Evolutionary conservation across 345 rosid species (phyloP).

Genomic region (Isatis tinctoria): DNA sequence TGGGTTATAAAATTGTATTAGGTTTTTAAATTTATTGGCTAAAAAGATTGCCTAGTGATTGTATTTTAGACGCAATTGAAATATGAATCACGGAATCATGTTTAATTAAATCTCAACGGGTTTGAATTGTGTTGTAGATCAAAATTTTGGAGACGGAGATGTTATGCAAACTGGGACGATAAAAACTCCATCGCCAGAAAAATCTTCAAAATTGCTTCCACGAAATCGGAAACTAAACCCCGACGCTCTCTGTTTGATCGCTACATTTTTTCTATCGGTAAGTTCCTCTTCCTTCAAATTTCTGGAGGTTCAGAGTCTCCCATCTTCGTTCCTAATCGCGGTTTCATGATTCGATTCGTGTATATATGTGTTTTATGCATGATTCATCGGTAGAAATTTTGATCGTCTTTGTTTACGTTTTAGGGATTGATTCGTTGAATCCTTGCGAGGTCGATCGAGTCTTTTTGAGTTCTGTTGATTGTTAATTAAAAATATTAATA

Average conservation of each 20-base stretch:
- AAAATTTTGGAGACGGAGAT: no score
- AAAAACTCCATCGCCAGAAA: neutral
- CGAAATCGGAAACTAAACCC: slow-evolving; percentile 16
- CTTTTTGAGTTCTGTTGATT: slow-evolving; percentile 9
- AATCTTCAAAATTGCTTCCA: neutral
- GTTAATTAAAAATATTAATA: no score
- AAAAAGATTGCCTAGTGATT: no score
- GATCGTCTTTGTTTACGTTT: neutral
- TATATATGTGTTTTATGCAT: neutral
- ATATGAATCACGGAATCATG: no score
- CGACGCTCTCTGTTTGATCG: slow-evolving; percentile 6
- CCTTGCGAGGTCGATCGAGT: slow-evolving; percentile 2
- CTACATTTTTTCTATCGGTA: slow-evolving; percentile 3
- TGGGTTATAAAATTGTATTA: no score
- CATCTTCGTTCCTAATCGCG: neutral
- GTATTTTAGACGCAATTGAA: no score
- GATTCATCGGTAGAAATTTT: neutral
- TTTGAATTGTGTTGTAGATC: no score
- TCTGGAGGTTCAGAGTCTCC: neutral
- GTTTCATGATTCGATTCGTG: neutral
- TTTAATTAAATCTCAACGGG: no score
- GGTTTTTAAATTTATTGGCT: no score
- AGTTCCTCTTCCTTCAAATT: neutral
- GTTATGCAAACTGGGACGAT: no score
- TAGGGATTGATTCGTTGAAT: slow-evolving; percentile 4